Conservation (phyloP, 1,284 basidiomycete genomes). For the Omphalotus olearius region DNA sequence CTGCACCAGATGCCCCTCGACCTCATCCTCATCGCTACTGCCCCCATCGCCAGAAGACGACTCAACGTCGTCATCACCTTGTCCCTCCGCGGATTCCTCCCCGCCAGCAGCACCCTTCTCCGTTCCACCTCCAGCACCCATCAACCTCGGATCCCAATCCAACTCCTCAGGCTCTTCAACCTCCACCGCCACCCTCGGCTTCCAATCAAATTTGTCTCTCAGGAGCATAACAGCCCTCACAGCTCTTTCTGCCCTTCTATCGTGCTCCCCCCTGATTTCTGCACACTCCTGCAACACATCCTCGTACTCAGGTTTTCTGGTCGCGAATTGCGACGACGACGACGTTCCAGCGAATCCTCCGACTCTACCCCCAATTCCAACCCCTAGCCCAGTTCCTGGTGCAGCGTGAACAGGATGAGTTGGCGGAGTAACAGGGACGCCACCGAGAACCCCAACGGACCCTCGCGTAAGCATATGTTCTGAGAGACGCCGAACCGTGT, state of each 20-base stretch:
- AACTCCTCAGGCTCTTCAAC: constrained; percentile 73
- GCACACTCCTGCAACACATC: constrained; percentile 64
- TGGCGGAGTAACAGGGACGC: constrained; percentile 23
- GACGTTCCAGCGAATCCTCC: background rate
- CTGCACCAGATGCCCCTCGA: constrained; percentile 27
- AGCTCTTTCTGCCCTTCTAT: constrained; percentile 66
- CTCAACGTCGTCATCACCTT: constrained; percentile 23
- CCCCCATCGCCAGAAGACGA: constrained; percentile 27
- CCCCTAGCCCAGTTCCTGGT: background rate
- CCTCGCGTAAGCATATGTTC: constrained; percentile 63
- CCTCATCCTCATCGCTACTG: constrained; percentile 37
- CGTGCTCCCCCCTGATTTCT: constrained; percentile 62
- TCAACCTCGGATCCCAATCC: constrained; percentile 55
- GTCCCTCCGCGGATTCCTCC: constrained; percentile 24
- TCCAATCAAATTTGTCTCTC: constrained; percentile 74
- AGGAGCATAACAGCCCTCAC: constrained; percentile 69
- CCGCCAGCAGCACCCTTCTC: constrained; percentile 19
- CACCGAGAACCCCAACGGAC: constrained; percentile 46
- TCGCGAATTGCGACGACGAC: constrained; percentile 12
- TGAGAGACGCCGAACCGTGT: constrained; percentile 61
- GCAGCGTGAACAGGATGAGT: constrained; percentile 15
- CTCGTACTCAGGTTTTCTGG: constrained; percentile 42
- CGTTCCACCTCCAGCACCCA: constrained; percentile 24
- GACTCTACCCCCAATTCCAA: background rate
- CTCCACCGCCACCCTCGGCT: constrained; percentile 65